These are phyloP conservation scores for Chara braunii DNA, from an alignment of 139 green algal genomes.

Conservation along the genomic window DNA sequence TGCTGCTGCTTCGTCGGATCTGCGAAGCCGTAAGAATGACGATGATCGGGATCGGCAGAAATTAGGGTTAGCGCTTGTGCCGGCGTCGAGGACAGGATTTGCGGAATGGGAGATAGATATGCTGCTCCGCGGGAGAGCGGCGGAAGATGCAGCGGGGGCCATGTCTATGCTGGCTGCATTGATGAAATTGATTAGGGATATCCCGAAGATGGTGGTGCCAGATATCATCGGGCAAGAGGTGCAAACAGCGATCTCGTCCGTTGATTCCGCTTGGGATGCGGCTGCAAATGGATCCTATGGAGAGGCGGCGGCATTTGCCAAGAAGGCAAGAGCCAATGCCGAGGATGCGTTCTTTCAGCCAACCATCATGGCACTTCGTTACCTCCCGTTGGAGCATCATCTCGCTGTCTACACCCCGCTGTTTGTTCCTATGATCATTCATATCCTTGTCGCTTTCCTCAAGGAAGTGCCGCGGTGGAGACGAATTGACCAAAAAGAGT, in stretches of 20 bases:
- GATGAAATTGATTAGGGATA: conserved; percentile 1
- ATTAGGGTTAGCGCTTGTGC: too few relatives aligned
- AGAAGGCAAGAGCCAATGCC: background rate
- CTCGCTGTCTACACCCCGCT: conserved; percentile 32
- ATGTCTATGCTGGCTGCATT: conserved; percentile 12
- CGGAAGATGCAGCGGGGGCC: conserved; percentile 6
- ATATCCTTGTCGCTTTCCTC: background rate
- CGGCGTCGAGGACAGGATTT: conserved; percentile 1
- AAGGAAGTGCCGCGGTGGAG: conserved; percentile 3
- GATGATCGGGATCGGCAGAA: background rate
- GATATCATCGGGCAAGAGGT: conserved; percentile 6
- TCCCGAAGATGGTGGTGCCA: conserved; percentile 16
- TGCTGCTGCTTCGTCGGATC: too few relatives aligned
- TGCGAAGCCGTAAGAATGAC: background rate
- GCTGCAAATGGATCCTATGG: background rate
- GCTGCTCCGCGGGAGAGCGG: conserved; percentile 3
- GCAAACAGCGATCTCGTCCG: background rate
- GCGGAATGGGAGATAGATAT: conserved; percentile 34
- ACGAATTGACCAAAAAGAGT: too few relatives aligned
- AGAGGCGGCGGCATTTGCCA: background rate
- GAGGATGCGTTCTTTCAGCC: conserved; percentile 42
- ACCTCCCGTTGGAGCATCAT: conserved; percentile 41
- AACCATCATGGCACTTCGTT: conserved; percentile 30
- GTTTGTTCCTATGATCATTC: conserved; percentile 16
- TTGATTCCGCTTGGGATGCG: background rate